phyloP scores from a whole-genome alignment of 2,329 filamentous ascomycete species.

The Talaromyces atroroseus region DNA sequence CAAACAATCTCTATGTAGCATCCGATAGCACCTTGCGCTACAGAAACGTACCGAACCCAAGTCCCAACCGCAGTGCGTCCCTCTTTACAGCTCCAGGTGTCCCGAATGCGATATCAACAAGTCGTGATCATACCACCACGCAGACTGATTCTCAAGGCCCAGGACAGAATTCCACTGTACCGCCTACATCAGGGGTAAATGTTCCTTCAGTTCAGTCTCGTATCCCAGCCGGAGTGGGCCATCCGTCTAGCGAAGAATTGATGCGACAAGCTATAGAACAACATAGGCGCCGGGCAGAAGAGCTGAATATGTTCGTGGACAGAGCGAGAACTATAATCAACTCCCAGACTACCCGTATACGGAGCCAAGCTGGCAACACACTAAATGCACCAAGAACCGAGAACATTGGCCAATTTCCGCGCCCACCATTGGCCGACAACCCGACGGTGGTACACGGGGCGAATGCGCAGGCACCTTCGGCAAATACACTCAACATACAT shows the following conservation, averaged over 20 bases:
- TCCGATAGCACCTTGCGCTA: conserved; percentile 11
- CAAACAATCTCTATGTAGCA: conserved; percentile 12
- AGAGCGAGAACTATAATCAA: conserved; percentile 10
- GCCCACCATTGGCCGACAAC: not conserved
- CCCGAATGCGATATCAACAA: not conserved
- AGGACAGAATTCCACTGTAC: not conserved
- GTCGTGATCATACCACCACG: not conserved
- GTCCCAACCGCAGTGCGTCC: not conserved
- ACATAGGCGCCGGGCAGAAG: conserved; percentile 7
- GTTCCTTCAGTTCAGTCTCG: not conserved
- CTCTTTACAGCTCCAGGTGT: not conserved
- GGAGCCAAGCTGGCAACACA: not conserved
- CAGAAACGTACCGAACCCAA: conserved; percentile 5
- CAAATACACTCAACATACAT: not conserved
- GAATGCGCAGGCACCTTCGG: not conserved
- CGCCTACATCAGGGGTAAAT: not conserved
- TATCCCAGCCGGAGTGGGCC: not conserved
- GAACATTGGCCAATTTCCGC: not conserved
- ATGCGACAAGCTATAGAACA: conserved; percentile 11
- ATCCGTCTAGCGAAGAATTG: not conserved
- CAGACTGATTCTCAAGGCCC: not conserved
- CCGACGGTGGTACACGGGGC: not conserved
- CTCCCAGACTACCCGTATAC: conserved; percentile 1
- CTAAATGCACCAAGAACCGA: not conserved
- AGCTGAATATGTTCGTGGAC: conserved; percentile 6